These are phyloP conservation scores for Rhizopogon rudus DNA, from an alignment of 768 basidiomycete species.

Conservation along the genomic window DNA sequence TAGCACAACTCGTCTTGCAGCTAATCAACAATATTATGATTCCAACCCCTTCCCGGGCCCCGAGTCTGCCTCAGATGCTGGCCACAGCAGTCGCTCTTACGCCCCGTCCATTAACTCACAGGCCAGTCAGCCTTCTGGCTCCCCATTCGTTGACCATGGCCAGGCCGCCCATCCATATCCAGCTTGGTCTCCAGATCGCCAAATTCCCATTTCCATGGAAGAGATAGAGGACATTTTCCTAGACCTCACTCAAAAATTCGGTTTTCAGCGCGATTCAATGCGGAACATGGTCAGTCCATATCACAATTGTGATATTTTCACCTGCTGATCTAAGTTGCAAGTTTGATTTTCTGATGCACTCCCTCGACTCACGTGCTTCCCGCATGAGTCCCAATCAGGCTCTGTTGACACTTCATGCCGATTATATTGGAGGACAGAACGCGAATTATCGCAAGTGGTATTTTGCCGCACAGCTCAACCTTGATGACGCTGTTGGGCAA, in stretches of 20 bases:
- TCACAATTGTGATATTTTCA: neutral
- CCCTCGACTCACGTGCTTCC: constrained; percentile 96
- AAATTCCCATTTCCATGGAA: constrained; percentile 95
- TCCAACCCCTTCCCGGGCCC: constrained; percentile 11
- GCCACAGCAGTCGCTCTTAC: constrained; percentile 39
- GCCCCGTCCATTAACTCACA: constrained; percentile 58
- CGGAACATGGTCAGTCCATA: constrained; percentile 73
- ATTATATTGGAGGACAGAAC: constrained; percentile 98
- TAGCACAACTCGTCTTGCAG: constrained; percentile 53
- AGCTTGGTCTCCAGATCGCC: constrained; percentile 89
- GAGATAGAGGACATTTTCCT: constrained; percentile 99
- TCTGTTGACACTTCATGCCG: constrained; percentile 92
- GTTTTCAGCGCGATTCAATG: constrained; percentile 95
- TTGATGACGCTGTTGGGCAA: constrained; percentile 97
- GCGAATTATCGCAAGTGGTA: constrained; percentile 99
- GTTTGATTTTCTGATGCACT: constrained; percentile 98
- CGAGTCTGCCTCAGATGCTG: constrained; percentile 25
- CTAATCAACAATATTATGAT: constrained; percentile 32
- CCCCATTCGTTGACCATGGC: constrained; percentile 55
- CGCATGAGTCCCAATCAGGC: constrained; percentile 98
- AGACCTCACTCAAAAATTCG: constrained; percentile 97
- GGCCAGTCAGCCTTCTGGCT: constrained; percentile 50
- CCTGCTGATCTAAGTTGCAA: constrained; percentile 20
- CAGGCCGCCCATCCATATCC: constrained; percentile 74
- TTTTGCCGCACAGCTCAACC: constrained; percentile 97